Evolutionary conservation across 768 basidiomycete genomes (phyloP).

Genomic region (Kondoa malvinella): DNA sequence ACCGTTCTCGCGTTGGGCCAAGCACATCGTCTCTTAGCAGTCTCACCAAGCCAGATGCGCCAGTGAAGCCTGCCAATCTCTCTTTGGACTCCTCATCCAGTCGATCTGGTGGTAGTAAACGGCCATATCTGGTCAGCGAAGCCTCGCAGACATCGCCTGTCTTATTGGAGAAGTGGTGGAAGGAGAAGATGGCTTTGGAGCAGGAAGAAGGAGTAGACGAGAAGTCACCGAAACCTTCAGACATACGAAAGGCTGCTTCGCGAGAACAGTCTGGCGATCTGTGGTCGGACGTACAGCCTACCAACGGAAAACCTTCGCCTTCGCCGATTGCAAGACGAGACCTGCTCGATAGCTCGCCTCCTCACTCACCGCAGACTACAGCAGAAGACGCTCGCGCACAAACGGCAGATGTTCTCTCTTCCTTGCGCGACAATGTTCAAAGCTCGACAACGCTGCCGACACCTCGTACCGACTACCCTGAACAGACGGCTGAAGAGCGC

Average conservation of each 20-base stretch:
- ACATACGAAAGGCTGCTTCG: neutral
- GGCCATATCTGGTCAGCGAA: slow-evolving; percentile 18
- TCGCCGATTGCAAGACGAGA: neutral
- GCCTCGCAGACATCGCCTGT: slow-evolving; percentile 25
- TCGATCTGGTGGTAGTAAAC: neutral
- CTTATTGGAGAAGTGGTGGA: slow-evolving; percentile 21
- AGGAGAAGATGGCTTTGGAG: slow-evolving; percentile 3
- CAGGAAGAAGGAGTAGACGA: neutral
- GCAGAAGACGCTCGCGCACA: neutral
- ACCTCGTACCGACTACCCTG: neutral
- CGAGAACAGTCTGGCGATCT: neutral
- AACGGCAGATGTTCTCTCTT: slow-evolving; percentile 7
- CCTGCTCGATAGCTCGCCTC: neutral
- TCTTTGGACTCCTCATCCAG: neutral
- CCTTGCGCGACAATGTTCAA: neutral
- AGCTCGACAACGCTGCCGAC: neutral
- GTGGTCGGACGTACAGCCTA: neutral
- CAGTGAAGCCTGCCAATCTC: neutral
- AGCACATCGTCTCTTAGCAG: neutral
- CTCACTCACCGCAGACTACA: neutral
- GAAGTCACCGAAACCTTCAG: neutral
- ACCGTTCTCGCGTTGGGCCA: neutral
- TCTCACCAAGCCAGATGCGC: neutral
- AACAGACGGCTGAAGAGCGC: neutral
- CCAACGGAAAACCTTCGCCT: neutral